Evolutionary conservation across 768 basidiomycete species (phyloP), one percentile per base, ranked within the genome.

Genomic region (Russula sp.): DNA sequence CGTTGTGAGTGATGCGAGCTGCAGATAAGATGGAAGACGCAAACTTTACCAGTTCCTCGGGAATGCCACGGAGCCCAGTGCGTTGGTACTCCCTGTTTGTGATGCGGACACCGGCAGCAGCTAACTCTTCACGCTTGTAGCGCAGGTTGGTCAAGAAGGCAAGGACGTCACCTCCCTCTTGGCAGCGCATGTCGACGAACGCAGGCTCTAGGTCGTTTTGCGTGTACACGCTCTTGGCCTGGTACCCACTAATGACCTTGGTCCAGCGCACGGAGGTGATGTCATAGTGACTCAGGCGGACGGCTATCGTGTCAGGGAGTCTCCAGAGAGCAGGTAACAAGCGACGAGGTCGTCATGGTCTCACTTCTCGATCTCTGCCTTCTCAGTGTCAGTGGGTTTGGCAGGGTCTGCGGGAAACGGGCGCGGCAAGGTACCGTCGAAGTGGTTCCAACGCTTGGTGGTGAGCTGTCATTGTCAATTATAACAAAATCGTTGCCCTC

Each of bases 231-330:
- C 20, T 48, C 22, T 57, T 58, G 14, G 22, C 20, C 2, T 20
- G 22, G 47, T 18, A 42, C 18, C 32, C 49, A 1, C 13, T 20
- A 8, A 9, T 0, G 18, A 52, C 34, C 3, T n/a, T 18, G 6
- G 35, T 35, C 55, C 55, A 45, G 1, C 14, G 31, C 3, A 8
- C 42, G 1, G 18, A 1, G 1, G 55, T 42, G 4, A 4, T 32
- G 0, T 0, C 2, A 9, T 22, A 6, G 0, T 5, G 9, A 0
- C 2, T n/a, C 2, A 55, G 16, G 3, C 20, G 10, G 2, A 57
- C 10, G 1, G 20, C 6, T 0, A 20, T 48, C 2, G 45, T 16
- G 45, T 57, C 45, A 18, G 56, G 56, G n/a, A 57, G 45, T 20
- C 34, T 5, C 10, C 37, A 47, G 44, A 48, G 3, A 57, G 45